Base-by-base conservation (phyloP, 2,329 filamentous ascomycete species). In the Fusarium sublunatum region DNA sequence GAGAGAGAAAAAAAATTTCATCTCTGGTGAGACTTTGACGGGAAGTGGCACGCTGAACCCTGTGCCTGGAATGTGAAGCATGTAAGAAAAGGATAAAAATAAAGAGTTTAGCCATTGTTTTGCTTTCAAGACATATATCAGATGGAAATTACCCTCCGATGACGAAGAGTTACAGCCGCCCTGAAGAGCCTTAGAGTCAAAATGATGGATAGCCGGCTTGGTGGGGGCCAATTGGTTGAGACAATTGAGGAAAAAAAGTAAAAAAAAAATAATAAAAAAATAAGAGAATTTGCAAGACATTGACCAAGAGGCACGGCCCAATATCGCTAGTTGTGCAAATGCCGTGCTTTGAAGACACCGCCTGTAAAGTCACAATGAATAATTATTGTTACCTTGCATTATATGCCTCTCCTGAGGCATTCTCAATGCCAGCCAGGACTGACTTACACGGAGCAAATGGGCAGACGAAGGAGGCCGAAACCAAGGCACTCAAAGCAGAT, bases 291-390 rank as follows among this genome's bases (percentile, higher is more conserved):
- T 24, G 22, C 24, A 38, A 61, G 56, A 50, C 50, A 47, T 50
- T 41, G 31, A 48, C 15, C 38, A n/a, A n/a, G n/a, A n/a, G 42
- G 19, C 22, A 41, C 31, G 35, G 32, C 24, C 26, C 46, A 58
- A 58, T 58, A 58, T 53, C 32, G 7, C 38, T 24, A 52, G 45
- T 61, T 60, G 61, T 65, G 61, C 57, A 62, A 60, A 54, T 58
- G 57, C 26, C 32, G 57, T 58, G 42, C 36, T 44, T 50, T 49
- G 29, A 39, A 34, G 36, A 40, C 25, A 57, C 55, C 32, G 46
- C 49, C 29, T 36, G 34, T 35, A 61, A 62, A 62, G 51, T 51
- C 61, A 58, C 53, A 28, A 58, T 65, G 50, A 15, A 46, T 42
- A 40, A 25, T 28, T 36, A 11, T 11, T 43, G 55, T 26, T 47